Evolutionary conservation across 192 early-diverging fungal species (phyloP).

Genomic region (Lobosporangium transversale): DNA sequence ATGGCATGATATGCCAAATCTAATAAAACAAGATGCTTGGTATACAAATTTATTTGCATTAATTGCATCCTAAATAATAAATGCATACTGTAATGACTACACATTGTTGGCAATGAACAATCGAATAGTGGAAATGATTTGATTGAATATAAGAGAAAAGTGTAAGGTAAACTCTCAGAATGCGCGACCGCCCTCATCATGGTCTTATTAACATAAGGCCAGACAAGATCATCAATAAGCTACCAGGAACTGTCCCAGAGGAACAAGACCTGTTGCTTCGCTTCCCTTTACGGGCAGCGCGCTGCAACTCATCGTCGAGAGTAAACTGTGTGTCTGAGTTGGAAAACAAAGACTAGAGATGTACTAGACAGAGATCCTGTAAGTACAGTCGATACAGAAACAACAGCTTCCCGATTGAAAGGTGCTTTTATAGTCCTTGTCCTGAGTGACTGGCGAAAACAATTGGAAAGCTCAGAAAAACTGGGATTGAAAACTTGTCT

Average conservation of each 20-base stretch:
- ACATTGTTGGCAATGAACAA: too few relatives aligned
- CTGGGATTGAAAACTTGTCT: background rate
- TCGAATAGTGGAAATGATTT: too few relatives aligned
- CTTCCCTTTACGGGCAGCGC: slow-evolving; percentile 56
- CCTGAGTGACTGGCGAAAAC: background rate
- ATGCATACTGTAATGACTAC: too few relatives aligned
- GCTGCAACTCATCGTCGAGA: slow-evolving; percentile 55
- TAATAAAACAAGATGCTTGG: background rate
- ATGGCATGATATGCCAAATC: background rate
- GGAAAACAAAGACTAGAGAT: slow-evolving; percentile 38
- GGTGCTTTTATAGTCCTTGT: slow-evolving; percentile 3
- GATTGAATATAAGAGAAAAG: too few relatives aligned
- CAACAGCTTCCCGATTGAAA: background rate
- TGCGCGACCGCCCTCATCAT: slow-evolving; percentile 17
- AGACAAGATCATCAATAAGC: slow-evolving; percentile 54
- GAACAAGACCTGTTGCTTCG: slow-evolving; percentile 26
- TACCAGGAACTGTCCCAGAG: slow-evolving; percentile 6
- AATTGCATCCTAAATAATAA: too few relatives aligned
- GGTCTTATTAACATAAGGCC: background rate
- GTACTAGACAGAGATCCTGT: slow-evolving; percentile 55
- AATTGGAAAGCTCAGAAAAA: background rate
- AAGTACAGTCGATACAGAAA: slow-evolving; percentile 42
- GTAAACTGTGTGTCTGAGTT: slow-evolving; percentile 57
- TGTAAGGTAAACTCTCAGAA: slow-evolving; percentile 20
- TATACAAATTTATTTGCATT: too few relatives aligned